Base-by-base conservation (phyloP, 257 asterid species). In the Przewalskia tangutica region DNA sequence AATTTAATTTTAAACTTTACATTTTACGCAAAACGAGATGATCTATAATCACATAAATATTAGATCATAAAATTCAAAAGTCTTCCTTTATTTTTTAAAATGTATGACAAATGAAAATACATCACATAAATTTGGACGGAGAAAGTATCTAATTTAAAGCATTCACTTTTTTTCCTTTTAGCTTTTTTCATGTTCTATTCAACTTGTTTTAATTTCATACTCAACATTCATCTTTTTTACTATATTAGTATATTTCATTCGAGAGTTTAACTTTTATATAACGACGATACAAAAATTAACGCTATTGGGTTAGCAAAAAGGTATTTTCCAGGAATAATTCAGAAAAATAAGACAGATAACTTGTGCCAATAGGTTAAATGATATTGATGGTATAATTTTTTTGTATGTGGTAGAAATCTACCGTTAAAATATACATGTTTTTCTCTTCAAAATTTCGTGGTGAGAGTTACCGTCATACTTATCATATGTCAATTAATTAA, bases 261-360 rank as follows among this genome's bases (percentile, higher is more conserved):
- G 17, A 18, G n/a, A 70, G 55, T 42, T n/a, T 10, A 17, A 12
- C 2, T 0, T 17, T 10, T 44, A 18, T 12, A 0, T 44, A 3
- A 0, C 7, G 6, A 10, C 6, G 32, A 27, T 27, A 27, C 1
- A 27, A 27, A 27, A 27, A 27, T 27, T 27, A 27, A 27, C 32
- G 1, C 32, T 27, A 27, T 27, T 27, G 1, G 1, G 32, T 11
- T 23, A 70, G 40, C 12, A 10, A 18, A n/a, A 18, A 44, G 6
- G 5, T 5, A 42, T 70, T 11, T 10, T 18, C 0, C 18, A 44
- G 56, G 3, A 27, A 70, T 10, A 44, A 44, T 40, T 0, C 0
- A 1, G 0, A n/a, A 67, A 68, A 8, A 40, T 17, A 68, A 7
- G n/a, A 0, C 0, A 1, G 2, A 40, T 4, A 40, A 16, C 0